Conservation (phyloP, 1,139 yeast species). For the Sugiyamaella japonica region DNA sequence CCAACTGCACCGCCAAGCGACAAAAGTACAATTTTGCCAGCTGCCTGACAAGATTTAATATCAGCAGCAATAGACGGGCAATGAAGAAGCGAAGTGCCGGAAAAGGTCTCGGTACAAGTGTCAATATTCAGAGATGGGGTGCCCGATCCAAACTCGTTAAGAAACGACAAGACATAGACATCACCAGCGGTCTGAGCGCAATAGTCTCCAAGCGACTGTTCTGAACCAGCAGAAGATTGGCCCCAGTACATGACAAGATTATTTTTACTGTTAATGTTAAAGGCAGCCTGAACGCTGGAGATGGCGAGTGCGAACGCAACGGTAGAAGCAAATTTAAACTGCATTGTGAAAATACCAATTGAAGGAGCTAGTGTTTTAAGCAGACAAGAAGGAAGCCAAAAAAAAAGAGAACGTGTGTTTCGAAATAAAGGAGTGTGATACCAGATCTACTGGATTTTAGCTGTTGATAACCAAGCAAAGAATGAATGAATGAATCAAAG, state of each 20-base stretch:
- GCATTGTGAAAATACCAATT: not conserved
- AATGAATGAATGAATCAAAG: not conserved
- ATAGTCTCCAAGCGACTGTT: constrained; percentile 63
- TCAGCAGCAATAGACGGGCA: constrained; percentile 53
- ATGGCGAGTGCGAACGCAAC: constrained; percentile 10
- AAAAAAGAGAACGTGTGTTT: not conserved
- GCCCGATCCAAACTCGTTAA: constrained; percentile 56
- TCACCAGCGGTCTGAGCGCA: constrained; percentile 71
- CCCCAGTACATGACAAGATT: constrained; percentile 91
- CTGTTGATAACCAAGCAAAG: not conserved
- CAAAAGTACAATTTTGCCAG: constrained; percentile 74
- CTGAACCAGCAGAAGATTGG: constrained; percentile 77
- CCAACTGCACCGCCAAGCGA: constrained; percentile 92
- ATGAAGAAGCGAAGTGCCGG: constrained; percentile 37
- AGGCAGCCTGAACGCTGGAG: constrained; percentile 18
- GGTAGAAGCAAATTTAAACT: not conserved
- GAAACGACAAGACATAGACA: constrained; percentile 69
- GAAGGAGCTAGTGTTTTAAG: not conserved
- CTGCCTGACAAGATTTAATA: constrained; percentile 75
- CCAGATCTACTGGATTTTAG: constrained; percentile 12
- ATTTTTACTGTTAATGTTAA: constrained; percentile 21
- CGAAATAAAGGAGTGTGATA: not conserved
- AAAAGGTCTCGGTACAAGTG: constrained; percentile 46
- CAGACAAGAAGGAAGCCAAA: not conserved
- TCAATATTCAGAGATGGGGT: constrained; percentile 56